Percentiles rank a stretch among this genome's conserved stretches.
Conservation (phyloP, 495 filamentous ascomycete species). For the Xylaria acuta region DNA sequence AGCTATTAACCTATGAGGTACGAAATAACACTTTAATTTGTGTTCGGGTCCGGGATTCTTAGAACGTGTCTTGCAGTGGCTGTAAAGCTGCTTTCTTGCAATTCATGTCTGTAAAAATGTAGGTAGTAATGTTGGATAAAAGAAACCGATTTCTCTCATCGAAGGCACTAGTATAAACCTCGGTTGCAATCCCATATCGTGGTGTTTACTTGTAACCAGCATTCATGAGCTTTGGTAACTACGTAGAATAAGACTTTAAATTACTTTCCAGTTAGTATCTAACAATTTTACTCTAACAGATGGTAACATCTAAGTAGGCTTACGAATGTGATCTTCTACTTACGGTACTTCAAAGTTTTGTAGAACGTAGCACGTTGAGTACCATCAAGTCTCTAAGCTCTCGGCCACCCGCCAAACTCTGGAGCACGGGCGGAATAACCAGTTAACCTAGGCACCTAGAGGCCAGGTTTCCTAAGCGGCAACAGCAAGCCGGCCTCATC, state of each 20-base stretch:
- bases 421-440: neutral
- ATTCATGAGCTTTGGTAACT: too few species aligned
- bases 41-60: neutral
- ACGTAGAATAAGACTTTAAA: neutral
- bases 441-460: neutral
- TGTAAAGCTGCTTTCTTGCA: neutral
- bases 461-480: neutral
- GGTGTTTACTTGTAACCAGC: too few species aligned
- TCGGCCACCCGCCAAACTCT: neutral
- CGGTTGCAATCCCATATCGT: too few species aligned
- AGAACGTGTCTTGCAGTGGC: neutral
- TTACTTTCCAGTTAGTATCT: neutral
- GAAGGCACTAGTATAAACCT: neutral
- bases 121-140: neutral
- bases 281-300: neutral
- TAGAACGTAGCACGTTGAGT: neutral
- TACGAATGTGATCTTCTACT: neutral
- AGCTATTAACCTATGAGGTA: neutral
- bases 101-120: neutral
- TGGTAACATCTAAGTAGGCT: neutral
- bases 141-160: neutral
- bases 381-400: neutral
- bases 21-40: neutral
- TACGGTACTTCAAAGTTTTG: neutral
- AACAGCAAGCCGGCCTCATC: neutral